These are phyloP conservation scores for Salix koriyanagi DNA, from an alignment of 345 rosid species.

Conservation along the genomic window DNA sequence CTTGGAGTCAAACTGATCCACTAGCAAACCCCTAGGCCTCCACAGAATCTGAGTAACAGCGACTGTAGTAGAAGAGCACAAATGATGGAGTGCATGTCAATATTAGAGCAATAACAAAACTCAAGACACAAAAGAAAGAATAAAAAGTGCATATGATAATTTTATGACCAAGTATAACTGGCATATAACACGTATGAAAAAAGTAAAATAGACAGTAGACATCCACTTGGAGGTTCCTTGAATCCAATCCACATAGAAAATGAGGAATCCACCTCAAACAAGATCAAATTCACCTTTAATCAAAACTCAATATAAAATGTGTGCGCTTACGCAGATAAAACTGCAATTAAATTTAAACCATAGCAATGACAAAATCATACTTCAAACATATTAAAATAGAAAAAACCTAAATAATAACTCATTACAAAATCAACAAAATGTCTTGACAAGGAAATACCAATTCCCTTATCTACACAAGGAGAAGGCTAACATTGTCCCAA, in stretches of 20 bases:
- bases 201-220: background rate
- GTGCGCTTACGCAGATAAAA: background rate
- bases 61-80: constrained; percentile 43
- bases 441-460: background rate
- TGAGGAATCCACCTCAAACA: background rate
- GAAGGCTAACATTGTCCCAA: too few species aligned
- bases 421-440: too few species aligned
- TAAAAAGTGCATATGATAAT: background rate
- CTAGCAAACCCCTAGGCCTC: constrained; percentile 88
- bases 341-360: background rate
- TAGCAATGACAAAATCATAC: background rate
- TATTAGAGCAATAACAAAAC: background rate
- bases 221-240: background rate
- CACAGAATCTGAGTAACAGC: constrained; percentile 91
- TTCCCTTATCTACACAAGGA: background rate
- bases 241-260: background rate
- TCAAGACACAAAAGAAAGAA: background rate
- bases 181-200: background rate
- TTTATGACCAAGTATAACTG: background rate
- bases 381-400: background rate
- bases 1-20: constrained; percentile 93
- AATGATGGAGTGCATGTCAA: background rate
- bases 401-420: background rate
- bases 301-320: background rate
- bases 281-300: background rate